Conservation (phyloP, 2,329 filamentous ascomycete genomes). For the Emergomyces orientalis region DNA sequence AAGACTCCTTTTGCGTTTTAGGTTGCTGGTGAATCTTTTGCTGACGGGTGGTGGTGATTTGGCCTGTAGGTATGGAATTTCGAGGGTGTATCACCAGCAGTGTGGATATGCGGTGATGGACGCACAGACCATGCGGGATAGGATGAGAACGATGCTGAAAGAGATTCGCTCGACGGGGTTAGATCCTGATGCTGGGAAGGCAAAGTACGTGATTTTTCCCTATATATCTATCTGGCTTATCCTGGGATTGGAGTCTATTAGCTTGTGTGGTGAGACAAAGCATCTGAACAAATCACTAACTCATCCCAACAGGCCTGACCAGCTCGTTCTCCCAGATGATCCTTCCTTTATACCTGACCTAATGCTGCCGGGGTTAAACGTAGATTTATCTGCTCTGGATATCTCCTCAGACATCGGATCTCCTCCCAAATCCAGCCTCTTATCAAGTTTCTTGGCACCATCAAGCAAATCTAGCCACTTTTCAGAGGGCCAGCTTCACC, state of each 20-base stretch:
- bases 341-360: conserved; percentile 66
- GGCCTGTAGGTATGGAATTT: conserved; percentile 59
- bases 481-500: conserved; percentile 26
- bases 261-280: neutral
- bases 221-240: conserved; percentile 6
- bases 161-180: conserved; percentile 50
- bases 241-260: neutral
- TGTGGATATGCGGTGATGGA: conserved; percentile 78
- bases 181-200: conserved; percentile 61
- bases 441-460: conserved; percentile 28
- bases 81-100: conserved; percentile 78
- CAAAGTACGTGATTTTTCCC: conserved; percentile 48
- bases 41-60: conserved; percentile 15
- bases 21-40: neutral
- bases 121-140: conserved; percentile 62
- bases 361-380: conserved; percentile 50
- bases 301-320: conserved; percentile 50
- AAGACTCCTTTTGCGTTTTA: neutral
- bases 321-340: conserved; percentile 72
- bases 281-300: neutral
- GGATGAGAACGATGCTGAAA: conserved; percentile 60
- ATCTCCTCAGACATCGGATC: conserved; percentile 25
- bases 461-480: conserved; percentile 19
- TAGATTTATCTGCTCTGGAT: conserved; percentile 42
- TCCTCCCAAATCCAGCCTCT: conserved; percentile 26